A percentile compares a stretch with the other conserved stretches of the same genome.
Evolutionary conservation across 2,329 filamentous ascomycete genomes (phyloP).

Genomic region (Sporothrix pseudoabietina): DNA sequence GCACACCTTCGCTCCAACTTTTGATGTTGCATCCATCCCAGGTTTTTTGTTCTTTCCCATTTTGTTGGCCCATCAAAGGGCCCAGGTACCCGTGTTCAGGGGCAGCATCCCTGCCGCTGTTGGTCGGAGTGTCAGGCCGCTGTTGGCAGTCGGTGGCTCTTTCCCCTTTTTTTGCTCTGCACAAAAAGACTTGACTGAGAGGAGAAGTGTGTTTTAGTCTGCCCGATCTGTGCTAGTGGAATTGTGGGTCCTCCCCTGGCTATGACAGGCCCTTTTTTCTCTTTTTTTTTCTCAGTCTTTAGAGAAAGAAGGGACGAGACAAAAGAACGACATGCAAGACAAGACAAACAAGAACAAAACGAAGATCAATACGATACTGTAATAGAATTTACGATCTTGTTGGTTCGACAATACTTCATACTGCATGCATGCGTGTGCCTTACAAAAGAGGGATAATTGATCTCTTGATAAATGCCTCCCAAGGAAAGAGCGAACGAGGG

Average conservation of each 20-base stretch:
- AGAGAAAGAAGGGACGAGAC: neutral
- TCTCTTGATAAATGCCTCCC: neutral
- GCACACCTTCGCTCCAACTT: constrained; percentile 1
- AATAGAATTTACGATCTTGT: constrained; percentile 4
- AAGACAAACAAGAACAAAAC: neutral
- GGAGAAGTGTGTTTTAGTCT: constrained; percentile 10
- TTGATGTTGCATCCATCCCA: constrained; percentile 3
- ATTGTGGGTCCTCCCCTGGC: neutral
- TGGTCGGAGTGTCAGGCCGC: neutral
- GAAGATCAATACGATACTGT: constrained; percentile 21
- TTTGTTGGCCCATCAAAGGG: neutral
- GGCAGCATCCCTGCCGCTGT: constrained; percentile 16
- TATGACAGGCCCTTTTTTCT: constrained; percentile 12
- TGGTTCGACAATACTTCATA: no score
- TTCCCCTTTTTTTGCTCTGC: constrained; percentile 7
- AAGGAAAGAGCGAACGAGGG: neutral
- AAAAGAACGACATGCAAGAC: neutral
- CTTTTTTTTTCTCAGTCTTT: neutral
- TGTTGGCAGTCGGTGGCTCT: neutral
- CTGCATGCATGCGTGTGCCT: neutral
- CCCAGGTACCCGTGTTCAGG: constrained; percentile 24
- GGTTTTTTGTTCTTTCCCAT: neutral
- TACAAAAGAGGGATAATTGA: neutral
- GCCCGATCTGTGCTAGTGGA: constrained; percentile 28
- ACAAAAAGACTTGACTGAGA: neutral